Percentiles rank a stretch among this genome's conserved stretches.
Evolutionary conservation across 2,329 filamentous ascomycete species (phyloP).

Genomic region (Gaeumannomyces sp.): DNA sequence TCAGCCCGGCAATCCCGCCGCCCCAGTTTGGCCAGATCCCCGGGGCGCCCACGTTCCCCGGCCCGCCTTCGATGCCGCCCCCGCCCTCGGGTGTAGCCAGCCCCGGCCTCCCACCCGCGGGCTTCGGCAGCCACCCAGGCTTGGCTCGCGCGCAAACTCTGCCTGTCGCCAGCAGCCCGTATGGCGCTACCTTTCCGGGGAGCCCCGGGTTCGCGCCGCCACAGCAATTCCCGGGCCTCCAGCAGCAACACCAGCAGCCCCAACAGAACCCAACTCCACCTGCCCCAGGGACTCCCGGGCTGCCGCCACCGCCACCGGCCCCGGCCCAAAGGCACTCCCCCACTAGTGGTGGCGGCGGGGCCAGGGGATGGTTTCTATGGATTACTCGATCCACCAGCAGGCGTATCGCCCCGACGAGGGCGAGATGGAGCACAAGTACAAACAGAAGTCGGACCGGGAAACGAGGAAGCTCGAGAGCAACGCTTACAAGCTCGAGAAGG

Average conservation of each 20-base stretch:
- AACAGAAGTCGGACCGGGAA: conserved; percentile 34
- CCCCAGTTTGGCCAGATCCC: conserved; percentile 32
- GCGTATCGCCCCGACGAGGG: conserved; percentile 62
- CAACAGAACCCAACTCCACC: conserved; percentile 24
- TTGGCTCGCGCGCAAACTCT: conserved; percentile 44
- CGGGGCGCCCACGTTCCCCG: conserved; percentile 33
- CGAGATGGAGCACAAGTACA: conserved; percentile 42
- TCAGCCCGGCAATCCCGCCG: conserved; percentile 32
- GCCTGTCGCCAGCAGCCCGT: conserved; percentile 39
- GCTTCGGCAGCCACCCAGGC: conserved; percentile 34
- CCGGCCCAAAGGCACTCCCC: conserved; percentile 18
- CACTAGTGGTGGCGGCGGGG: conserved; percentile 16
- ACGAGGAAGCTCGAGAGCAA: conserved; percentile 54
- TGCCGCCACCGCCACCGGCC: conserved; percentile 37
- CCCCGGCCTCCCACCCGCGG: conserved; percentile 35
- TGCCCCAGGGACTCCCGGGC: conserved; percentile 27
- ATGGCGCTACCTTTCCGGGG: conserved; percentile 37
- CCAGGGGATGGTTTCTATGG: conserved; percentile 22
- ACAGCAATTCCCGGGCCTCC: conserved; percentile 21
- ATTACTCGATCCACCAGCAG: conserved; percentile 62
- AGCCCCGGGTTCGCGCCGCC: conserved; percentile 38
- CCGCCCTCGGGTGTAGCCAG: conserved; percentile 29
- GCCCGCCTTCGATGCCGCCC: conserved; percentile 26
- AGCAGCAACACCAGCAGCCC: conserved; percentile 13
- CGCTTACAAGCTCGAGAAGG: conserved; percentile 61